Base-by-base conservation (phyloP, 2,329 filamentous ascomycete genomes). In the Lachnellula willkommii region DNA sequence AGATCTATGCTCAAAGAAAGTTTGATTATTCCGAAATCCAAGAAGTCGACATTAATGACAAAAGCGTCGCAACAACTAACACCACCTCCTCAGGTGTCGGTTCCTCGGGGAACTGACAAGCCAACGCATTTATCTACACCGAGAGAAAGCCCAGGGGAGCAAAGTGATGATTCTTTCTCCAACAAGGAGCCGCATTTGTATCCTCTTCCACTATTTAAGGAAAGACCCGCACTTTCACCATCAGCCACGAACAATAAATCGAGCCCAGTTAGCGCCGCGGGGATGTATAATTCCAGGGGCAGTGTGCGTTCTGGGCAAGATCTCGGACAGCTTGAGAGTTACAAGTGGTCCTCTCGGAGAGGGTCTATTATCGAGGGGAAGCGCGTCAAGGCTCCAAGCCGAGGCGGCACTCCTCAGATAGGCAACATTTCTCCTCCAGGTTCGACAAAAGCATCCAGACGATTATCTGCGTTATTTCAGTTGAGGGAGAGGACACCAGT, bases 391-490 rank as follows among this genome's bases (percentile, higher is more conserved):
- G 22, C 43, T 48, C 7, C 50, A 56, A 52, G 47, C 45, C 45
- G 7, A 17, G 14, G 22, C 15, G 26, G 24, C 20, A 40, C 49
- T 32, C 24, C 36, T 17, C 36, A 28, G 11, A 51, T 20, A 35
- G 28, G n/a, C 0, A 49, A 39, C 22, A n/a, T 50, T n/a, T 54
- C 61, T 15, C 53, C 54, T 26, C 52, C 42, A 7, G 48, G 26
- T 12, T 59, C 55, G 3, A 49, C 45, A 52, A 56, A 28, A 26
- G 47, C 50, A 45, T 56, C 55, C 40, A 55, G 57, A 22, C 53
- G 49, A n/a, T 32, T 54, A 7, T 59, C 54, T 15, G 37, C 45
- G 7, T 32, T 54, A 1, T 54, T 57, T 28, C 50, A 60, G 37
- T 24, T 55, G 6, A 45, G 32, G 35, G 42, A 58, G 12, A 35